These are phyloP conservation scores for Pseudonitzschia pungens DNA, from an alignment of 108 stramenopile species.

Conservation along the genomic window DNA sequence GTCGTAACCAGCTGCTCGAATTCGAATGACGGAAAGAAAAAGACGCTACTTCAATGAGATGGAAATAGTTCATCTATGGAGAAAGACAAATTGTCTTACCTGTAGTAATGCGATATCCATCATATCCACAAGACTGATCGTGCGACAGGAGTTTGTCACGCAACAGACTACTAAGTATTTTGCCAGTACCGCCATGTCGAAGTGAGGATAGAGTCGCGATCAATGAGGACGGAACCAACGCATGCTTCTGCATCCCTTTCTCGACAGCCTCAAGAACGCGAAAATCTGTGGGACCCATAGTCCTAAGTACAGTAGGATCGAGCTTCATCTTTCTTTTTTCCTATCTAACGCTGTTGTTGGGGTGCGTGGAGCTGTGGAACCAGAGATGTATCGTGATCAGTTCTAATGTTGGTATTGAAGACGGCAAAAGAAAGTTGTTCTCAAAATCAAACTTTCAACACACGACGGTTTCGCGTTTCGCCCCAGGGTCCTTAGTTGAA, in stretches of 20 bases:
- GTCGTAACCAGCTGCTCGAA: conserved; percentile 83
- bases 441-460: too few species aligned
- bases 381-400: too few species aligned
- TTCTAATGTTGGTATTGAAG: too few species aligned
- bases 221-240: conserved; percentile 88
- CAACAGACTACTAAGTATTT: conserved; percentile 84
- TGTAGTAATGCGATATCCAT: conserved; percentile 96
- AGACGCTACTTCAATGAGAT: not conserved
- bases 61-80: not conserved
- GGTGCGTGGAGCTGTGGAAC: too few species aligned
- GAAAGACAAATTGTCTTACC: not conserved
- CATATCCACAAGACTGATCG: conserved; percentile 89
- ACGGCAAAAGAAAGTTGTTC: too few species aligned
- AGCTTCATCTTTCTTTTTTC: conserved; percentile 65
- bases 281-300: conserved; percentile 87
- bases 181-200: conserved; percentile 93
- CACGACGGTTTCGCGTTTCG: too few species aligned
- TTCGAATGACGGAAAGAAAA: not conserved
- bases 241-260: conserved; percentile 95
- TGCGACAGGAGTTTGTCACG: conserved; percentile 94
- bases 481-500: too few species aligned
- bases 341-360: not conserved
- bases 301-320: conserved; percentile 87
- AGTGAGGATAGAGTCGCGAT: conserved; percentile 89
- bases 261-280: conserved; percentile 97